Conservation (phyloP, 441 rosid species). For the Croton setiger region DNA sequence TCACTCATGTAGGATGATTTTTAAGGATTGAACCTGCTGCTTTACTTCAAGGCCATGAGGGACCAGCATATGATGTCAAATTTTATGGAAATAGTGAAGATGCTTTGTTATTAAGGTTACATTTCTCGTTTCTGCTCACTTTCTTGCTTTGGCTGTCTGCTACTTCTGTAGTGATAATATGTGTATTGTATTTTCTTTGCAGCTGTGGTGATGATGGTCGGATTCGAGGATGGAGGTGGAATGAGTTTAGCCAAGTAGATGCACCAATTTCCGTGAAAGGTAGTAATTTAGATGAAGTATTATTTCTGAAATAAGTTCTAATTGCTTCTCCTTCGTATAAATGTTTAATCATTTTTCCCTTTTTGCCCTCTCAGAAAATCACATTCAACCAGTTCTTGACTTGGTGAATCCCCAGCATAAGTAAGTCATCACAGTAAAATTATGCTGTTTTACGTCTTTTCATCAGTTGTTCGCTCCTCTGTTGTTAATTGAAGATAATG, state of each 20-base stretch:
- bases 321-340: not conserved
- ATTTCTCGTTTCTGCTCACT: not conserved
- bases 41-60: slow-evolving; percentile 70
- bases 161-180: not conserved
- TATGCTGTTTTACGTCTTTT: slow-evolving; percentile 2
- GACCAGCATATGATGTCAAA: slow-evolving; percentile 87
- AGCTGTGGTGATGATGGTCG: slow-evolving; percentile 98
- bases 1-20: slow-evolving; percentile 1
- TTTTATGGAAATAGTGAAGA: slow-evolving; percentile 69
- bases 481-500: not conserved
- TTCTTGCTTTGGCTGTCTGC: not conserved
- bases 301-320: not conserved
- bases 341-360: slow-evolving; percentile 2
- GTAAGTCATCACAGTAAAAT: slow-evolving; percentile 41
- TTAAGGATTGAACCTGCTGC: slow-evolving; percentile 56
- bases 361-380: slow-evolving; percentile 44
- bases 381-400: slow-evolving; percentile 57
- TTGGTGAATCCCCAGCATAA: slow-evolving; percentile 79
- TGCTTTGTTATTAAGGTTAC: slow-evolving; percentile 71
- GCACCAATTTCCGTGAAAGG: slow-evolving; percentile 48
- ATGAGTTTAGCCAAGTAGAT: slow-evolving; percentile 43
- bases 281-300: slow-evolving; percentile 32
- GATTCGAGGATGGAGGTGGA: slow-evolving; percentile 92
- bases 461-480: not conserved
- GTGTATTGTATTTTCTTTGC: slow-evolving; percentile 12